Evolutionary conservation across 495 filamentous ascomycete species (phyloP).

Genomic region (Tirmania nivea): DNA sequence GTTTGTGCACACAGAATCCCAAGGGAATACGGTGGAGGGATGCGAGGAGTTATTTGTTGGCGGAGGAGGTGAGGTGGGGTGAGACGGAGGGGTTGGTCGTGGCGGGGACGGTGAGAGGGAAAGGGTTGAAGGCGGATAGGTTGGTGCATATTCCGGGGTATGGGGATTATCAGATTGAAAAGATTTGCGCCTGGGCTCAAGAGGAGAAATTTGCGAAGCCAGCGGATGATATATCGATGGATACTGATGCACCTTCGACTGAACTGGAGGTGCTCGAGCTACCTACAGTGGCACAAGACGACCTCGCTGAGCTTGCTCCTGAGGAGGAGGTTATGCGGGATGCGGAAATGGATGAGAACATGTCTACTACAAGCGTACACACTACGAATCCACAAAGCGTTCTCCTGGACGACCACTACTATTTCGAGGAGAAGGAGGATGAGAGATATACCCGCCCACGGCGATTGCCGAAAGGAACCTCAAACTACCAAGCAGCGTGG

Average conservation of each 20-base stretch:
- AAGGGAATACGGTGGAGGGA: constrained; percentile 90
- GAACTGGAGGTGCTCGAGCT: constrained; percentile 36
- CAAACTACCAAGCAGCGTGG: constrained; percentile 85
- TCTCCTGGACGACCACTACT: constrained; percentile 87
- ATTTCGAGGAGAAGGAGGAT: constrained; percentile 83
- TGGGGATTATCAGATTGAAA: constrained; percentile 86
- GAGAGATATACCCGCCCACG: constrained; percentile 40
- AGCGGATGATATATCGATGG: constrained; percentile 48
- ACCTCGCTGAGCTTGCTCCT: constrained; percentile 61
- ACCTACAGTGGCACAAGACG: constrained; percentile 59
- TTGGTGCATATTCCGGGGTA: constrained; percentile 81
- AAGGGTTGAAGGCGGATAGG: constrained; percentile 68
- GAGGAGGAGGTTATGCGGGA: constrained; percentile 60
- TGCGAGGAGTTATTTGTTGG: constrained; percentile 79
- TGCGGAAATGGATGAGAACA: constrained; percentile 28
- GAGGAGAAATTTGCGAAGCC: constrained; percentile 25
- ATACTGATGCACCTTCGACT: constrained; percentile 24
- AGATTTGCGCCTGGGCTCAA: constrained; percentile 14
- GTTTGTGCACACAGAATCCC: constrained; percentile 68
- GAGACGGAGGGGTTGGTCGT: constrained; percentile 37
- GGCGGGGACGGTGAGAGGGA: constrained; percentile 74
- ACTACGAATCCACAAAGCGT: constrained; percentile 43
- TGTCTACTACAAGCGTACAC: constrained; percentile 21
- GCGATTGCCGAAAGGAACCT: constrained; percentile 72
- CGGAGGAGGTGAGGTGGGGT: constrained; percentile 57